Evolutionary conservation across 257 asterid genomes (phyloP).

Genomic region (Solanum megistacrolobum): DNA sequence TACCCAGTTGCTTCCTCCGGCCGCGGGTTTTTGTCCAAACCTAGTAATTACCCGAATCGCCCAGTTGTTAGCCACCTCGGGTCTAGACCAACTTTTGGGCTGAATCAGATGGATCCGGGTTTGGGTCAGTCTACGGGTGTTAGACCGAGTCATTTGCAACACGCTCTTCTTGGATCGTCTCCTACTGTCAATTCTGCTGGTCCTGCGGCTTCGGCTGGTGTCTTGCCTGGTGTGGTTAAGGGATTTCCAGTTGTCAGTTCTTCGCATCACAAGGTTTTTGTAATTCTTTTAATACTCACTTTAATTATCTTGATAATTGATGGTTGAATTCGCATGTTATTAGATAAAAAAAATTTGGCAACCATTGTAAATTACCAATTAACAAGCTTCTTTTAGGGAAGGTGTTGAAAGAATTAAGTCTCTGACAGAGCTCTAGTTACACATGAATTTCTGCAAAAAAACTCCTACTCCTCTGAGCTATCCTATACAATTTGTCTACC

Average conservation of each 20-base stretch:
- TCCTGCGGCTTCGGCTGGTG: not conserved
- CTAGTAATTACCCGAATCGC: slow-evolving; percentile 11
- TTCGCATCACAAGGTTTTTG: slow-evolving; percentile 38
- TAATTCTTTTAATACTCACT: not conserved
- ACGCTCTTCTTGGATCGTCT: slow-evolving; percentile 27
- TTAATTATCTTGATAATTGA: not conserved
- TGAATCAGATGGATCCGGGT: slow-evolving; percentile 44
- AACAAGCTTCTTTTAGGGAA: not conserved
- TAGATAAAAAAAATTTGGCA: not conserved
- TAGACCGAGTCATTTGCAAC: slow-evolving; percentile 38
- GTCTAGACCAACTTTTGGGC: slow-evolving; percentile 34
- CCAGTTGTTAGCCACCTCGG: slow-evolving; percentile 18
- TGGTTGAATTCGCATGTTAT: not conserved
- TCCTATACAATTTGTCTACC: not conserved
- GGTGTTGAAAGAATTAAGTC: not conserved
- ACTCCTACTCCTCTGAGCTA: not conserved
- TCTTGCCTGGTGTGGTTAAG: slow-evolving; percentile 5
- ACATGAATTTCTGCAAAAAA: not conserved
- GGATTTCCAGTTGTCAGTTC: slow-evolving; percentile 37
- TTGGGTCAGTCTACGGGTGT: slow-evolving; percentile 25
- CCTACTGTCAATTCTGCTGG: slow-evolving; percentile 25
- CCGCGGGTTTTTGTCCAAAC: slow-evolving; percentile 47
- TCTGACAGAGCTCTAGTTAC: not conserved
- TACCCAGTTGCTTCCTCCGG: slow-evolving; percentile 65
- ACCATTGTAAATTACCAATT: not conserved